These are phyloP conservation scores for Sarocladium strictum DNA, from an alignment of 2,329 filamentous ascomycete species.

Conservation along the genomic window DNA sequence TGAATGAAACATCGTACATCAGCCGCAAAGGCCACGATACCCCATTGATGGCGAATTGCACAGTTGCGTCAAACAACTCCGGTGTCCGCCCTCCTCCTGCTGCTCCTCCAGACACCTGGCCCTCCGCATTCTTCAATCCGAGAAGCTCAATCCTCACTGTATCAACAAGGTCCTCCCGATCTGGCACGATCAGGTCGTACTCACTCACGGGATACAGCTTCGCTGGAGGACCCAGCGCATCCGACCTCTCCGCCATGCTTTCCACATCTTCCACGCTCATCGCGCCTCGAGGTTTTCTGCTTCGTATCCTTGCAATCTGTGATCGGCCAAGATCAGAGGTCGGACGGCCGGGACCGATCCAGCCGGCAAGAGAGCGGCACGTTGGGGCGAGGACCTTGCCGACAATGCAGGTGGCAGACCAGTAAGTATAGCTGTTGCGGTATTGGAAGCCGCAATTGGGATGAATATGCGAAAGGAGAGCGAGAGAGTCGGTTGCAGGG, in stretches of 20 bases:
- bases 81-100: conserved; percentile 23
- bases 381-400: conserved; percentile 71
- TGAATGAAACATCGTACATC: conserved; percentile 59
- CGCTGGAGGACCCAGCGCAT: conserved; percentile 60
- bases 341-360: conserved; percentile 67
- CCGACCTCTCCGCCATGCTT: conserved; percentile 61
- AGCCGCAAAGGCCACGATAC: conserved; percentile 58
- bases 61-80: conserved; percentile 51
- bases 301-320: conserved; percentile 64
- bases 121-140: conserved; percentile 39
- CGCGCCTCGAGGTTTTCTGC: conserved; percentile 49
- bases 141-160: conserved; percentile 65
- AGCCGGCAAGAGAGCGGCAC: conserved; percentile 64
- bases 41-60: conserved; percentile 59
- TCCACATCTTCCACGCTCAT: conserved; percentile 55
- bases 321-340: conserved; percentile 60
- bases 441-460: conserved; percentile 72
- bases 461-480: conserved; percentile 61
- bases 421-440: conserved; percentile 68
- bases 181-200: conserved; percentile 56
- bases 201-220: conserved; percentile 60
- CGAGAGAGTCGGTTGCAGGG: conserved; percentile 57
- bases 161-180: conserved; percentile 48
- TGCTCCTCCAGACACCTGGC: conserved; percentile 15
- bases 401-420: conserved; percentile 65